Evolutionary conservation across 2,329 filamentous ascomycete species (phyloP).

Genomic region (Diatrype stigma): DNA sequence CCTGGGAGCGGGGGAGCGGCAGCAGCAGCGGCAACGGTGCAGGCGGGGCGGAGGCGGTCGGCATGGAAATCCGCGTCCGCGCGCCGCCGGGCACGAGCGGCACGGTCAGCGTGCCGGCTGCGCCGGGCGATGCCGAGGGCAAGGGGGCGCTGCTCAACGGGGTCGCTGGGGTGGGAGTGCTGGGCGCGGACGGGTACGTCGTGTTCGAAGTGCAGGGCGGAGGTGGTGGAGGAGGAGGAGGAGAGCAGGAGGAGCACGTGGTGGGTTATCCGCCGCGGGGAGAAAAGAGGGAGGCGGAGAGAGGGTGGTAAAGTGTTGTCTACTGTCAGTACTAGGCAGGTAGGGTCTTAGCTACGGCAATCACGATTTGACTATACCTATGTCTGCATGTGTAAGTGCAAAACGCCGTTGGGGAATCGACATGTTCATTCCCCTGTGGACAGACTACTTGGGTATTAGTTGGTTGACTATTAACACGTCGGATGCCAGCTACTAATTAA

Average conservation of each 20-base stretch:
- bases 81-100: constrained; percentile 28
- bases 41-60: no score
- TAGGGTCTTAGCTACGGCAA: no score
- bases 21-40: not conserved
- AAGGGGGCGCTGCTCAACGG: constrained; percentile 3
- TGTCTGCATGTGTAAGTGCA: no score
- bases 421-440: no score
- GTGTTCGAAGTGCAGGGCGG: constrained; percentile 1
- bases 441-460: no score
- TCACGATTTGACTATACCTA: no score
- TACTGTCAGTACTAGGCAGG: no score
- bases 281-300: not conserved
- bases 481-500: no score
- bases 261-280: not conserved
- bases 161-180: not conserved
- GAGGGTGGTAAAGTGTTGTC: not conserved
- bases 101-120: constrained; percentile 18
- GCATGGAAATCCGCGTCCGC: constrained; percentile 26
- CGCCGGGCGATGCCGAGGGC: not conserved
- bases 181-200: not conserved
- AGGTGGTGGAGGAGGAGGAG: no score
- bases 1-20: constrained; percentile 29
- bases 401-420: no score
- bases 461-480: no score
- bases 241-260: constrained; percentile 1